Base-by-base conservation (phyloP, 1,284 basidiomycete species). In the Marasmius sp. region DNA sequence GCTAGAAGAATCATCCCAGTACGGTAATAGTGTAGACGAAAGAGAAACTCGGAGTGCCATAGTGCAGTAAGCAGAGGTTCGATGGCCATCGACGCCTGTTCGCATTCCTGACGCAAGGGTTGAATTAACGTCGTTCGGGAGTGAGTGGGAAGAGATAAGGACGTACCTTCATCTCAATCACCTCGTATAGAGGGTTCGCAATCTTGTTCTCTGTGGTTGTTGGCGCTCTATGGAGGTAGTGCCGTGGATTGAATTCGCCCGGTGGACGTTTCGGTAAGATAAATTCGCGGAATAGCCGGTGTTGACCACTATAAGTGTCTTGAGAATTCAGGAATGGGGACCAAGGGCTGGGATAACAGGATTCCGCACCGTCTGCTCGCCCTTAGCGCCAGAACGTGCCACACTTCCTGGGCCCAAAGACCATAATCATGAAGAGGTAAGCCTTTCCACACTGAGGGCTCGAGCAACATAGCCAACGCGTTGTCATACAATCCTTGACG, bases 11-110 rank as follows among this genome's bases (percentile, higher is more conserved):
- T 80, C 20, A 87, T 80, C 0, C 83, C 87, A 3, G 85, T 84
- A 58, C 91, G 80, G 70, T 93, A 91, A 48, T 85, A 70, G 16
- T 81, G 78, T 68, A 86, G 84, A 58, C 86, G 83, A 59, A 86
- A 84, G 63, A 91, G 82, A 70, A 91, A 93, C 71, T 93, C 92
- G 0, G 91, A 83, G 63, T 90, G 82, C 90, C 92, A 93, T 27
- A 93, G 71, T 2, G 87, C 85, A 59, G 81, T 85, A 39, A 93
- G 75, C 22, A 93, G 74, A 33, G 85, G 82, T 55, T 92, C 86
- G 18, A 92, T 80, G 3, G 84, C 77, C 33, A 80, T 78, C 38
- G 85, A 77, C 10, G 81, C 83, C 75, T 93, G 88, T 61, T 86
- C 85, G 45, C 72, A 76, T 69, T 81, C 77, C 85, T 83, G 18